Evolutionary conservation across 352 stramenopile species (phyloP).

Genomic region (Phytophthora uliginosa): DNA sequence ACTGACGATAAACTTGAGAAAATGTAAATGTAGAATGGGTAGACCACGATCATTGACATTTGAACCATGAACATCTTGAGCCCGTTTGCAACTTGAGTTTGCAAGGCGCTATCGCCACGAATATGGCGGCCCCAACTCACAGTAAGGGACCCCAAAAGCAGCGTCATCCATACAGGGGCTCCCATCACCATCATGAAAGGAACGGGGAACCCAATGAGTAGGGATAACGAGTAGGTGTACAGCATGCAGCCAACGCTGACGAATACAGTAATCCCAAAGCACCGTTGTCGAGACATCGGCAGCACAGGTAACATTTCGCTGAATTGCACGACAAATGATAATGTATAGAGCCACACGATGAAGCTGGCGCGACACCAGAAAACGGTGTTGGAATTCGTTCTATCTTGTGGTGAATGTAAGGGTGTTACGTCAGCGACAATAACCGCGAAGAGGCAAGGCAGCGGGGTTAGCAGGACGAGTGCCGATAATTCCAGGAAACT

Average conservation of each 20-base stretch:
- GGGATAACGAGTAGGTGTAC: slow-evolving; percentile 11
- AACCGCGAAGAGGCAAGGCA: slow-evolving; percentile 5
- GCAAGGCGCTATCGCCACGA: background rate
- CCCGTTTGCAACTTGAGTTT: slow-evolving; percentile 4
- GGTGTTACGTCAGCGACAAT: slow-evolving; percentile 7
- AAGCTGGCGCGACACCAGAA: slow-evolving; percentile 17
- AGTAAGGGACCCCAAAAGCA: slow-evolving; percentile 10
- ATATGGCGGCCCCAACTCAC: slow-evolving; percentile 1
- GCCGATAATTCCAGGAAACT: background rate
- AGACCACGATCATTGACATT: slow-evolving; percentile 24
- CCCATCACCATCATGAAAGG: slow-evolving; percentile 20
- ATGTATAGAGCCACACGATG: slow-evolving; percentile 9
- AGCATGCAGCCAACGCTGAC: slow-evolving; percentile 12
- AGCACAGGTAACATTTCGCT: slow-evolving; percentile 11
- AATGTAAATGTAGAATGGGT: slow-evolving; percentile 30
- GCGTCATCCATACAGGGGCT: slow-evolving; percentile 9
- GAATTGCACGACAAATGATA: slow-evolving; percentile 17
- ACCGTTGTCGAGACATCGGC: slow-evolving; percentile 9
- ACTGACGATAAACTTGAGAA: slow-evolving; percentile 22
- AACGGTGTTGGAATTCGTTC: slow-evolving; percentile 9
- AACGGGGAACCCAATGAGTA: slow-evolving; percentile 26
- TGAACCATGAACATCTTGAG: slow-evolving; percentile 7
- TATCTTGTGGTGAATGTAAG: slow-evolving; percentile 14
- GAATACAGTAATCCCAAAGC: slow-evolving; percentile 21
- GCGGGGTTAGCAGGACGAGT: background rate